phyloP scores from a whole-genome alignment of 768 basidiomycete species.

The Pleurotus eryngii region DNA sequence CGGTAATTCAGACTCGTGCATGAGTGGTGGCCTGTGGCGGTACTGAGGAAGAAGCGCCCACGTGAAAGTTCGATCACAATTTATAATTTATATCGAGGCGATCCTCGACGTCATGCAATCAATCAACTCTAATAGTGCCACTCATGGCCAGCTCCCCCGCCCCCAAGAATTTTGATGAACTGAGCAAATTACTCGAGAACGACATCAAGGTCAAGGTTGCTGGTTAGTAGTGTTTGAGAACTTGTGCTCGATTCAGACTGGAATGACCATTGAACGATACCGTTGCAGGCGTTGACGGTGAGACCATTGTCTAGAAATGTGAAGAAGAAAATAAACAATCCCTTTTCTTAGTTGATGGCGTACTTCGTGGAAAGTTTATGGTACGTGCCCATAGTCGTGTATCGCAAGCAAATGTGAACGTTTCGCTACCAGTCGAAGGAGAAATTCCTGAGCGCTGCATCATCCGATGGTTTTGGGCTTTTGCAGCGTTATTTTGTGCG shows the following conservation, averaged over 20 bases:
- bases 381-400: conserved; percentile 30
- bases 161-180: conserved; percentile 47
- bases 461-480: conserved; percentile 88
- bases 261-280: background rate
- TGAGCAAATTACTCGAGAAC: conserved; percentile 46
- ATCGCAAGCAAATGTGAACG: too few relatives aligned
- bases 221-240: conserved; percentile 44
- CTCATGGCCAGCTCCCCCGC: conserved; percentile 8
- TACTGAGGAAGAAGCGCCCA: background rate
- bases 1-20: background rate
- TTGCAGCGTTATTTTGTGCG: conserved; percentile 89
- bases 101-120: background rate
- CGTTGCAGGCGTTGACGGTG: conserved; percentile 61
- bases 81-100: background rate
- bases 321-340: background rate
- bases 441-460: conserved; percentile 83
- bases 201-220: conserved; percentile 93
- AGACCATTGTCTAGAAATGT: background rate
- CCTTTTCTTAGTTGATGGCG: conserved; percentile 72
- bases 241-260: too few relatives aligned
- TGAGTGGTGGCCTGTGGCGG: background rate
- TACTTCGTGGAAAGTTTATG: conserved; percentile 94
- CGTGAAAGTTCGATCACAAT: background rate
- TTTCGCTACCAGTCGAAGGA: conserved; percentile 63
- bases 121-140: conserved; percentile 8